phyloP scores from a whole-genome alignment of 805 yeast genomes.

The Metschnikowia cubensis region DNA sequence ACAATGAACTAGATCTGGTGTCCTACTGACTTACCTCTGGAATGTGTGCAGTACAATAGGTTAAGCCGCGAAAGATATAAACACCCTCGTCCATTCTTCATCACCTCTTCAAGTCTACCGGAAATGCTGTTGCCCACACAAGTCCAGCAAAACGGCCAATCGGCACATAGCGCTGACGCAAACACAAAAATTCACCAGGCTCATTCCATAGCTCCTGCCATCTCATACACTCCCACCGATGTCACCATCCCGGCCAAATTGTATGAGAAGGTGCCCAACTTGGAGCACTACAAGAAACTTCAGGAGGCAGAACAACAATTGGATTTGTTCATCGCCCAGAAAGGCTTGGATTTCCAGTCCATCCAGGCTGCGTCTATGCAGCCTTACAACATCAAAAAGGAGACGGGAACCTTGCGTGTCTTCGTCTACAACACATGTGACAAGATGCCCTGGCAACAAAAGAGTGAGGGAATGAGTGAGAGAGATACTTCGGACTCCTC shows the following conservation, averaged over 20 bases:
- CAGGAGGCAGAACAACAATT: slow-evolving; percentile 77
- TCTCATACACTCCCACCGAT: slow-evolving; percentile 43
- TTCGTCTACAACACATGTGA: slow-evolving; percentile 78
- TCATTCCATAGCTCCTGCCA: slow-evolving; percentile 33
- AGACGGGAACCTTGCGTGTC: slow-evolving; percentile 66
- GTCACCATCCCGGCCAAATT: slow-evolving; percentile 34
- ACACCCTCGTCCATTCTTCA: slow-evolving; percentile 8
- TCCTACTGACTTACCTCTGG: background rate
- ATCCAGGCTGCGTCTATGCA: slow-evolving; percentile 39
- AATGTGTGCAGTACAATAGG: slow-evolving; percentile 5
- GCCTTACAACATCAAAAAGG: slow-evolving; percentile 34
- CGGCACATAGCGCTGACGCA: slow-evolving; percentile 22
- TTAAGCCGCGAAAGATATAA: slow-evolving; percentile 9
- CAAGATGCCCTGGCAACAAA: slow-evolving; percentile 80
- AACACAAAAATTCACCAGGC: slow-evolving; percentile 24
- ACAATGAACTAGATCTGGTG: background rate
- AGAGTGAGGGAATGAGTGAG: slow-evolving; percentile 19
- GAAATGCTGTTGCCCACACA: slow-evolving; percentile 19
- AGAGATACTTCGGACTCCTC: slow-evolving; percentile 37
- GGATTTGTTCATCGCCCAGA: slow-evolving; percentile 78
- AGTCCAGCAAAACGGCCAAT: slow-evolving; percentile 15
- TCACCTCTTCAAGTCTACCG: slow-evolving; percentile 1
- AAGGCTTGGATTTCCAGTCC: slow-evolving; percentile 82
- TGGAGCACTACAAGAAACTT: slow-evolving; percentile 65
- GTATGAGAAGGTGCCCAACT: slow-evolving; percentile 55